phyloP scores from a whole-genome alignment of 148 eudicot species.

The Rhododendron griersonianum region DNA sequence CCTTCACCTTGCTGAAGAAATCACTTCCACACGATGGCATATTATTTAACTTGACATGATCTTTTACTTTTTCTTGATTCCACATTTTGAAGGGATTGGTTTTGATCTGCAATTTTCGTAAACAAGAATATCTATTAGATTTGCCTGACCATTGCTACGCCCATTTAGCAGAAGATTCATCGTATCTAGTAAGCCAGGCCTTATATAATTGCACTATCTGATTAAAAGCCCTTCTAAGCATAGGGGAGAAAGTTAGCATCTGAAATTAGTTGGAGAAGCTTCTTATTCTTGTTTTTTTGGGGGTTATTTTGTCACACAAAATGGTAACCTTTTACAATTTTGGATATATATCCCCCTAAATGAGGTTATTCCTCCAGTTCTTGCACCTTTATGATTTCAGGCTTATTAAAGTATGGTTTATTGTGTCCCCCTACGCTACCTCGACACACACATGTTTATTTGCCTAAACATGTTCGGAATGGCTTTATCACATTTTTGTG shows the following conservation, averaged over 20 bases:
- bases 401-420: background rate
- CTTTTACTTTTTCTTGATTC: background rate
- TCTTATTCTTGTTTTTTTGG: background rate
- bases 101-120: background rate
- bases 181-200: background rate
- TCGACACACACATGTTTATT: background rate
- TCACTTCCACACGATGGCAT: background rate
- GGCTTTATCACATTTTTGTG: background rate
- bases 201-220: background rate
- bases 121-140: background rate
- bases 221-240: background rate
- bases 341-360: background rate
- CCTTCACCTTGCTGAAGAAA: background rate
- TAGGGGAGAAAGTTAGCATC: background rate
- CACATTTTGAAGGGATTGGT: background rate
- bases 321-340: background rate
- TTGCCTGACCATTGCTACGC: background rate
- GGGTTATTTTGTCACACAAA: background rate
- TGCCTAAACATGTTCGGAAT: background rate
- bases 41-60: background rate
- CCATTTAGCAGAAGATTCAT: background rate
- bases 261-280: conserved; percentile 5
- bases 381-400: background rate
- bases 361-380: background rate
- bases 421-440: background rate